phyloP scores from a whole-genome alignment of 1,284 basidiomycete genomes.

The Tylopilus sp. region DNA sequence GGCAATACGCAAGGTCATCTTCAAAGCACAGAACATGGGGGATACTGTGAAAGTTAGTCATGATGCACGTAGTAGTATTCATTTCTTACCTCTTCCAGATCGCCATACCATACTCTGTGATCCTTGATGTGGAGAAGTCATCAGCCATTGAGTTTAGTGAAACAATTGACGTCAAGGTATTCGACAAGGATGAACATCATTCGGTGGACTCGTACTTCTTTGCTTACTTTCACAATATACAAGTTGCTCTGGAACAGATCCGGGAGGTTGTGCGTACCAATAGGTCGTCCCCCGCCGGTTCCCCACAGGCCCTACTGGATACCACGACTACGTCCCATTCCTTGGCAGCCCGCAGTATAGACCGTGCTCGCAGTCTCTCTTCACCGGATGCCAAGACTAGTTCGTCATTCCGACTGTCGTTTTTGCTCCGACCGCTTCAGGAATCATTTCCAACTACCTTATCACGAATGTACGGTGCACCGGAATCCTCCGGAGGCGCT shows the following conservation, averaged over 20 bases:
- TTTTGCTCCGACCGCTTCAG: constrained; percentile 61
- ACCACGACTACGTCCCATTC: constrained; percentile 53
- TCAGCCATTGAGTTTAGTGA: constrained; percentile 91
- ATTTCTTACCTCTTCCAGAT: constrained; percentile 51
- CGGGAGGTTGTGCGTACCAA: constrained; percentile 65
- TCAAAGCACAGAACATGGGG: constrained; percentile 93
- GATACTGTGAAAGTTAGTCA: constrained; percentile 81
- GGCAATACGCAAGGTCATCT: constrained; percentile 85
- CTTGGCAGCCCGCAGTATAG: constrained; percentile 28
- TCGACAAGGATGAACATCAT: constrained; percentile 76
- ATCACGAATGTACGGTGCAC: constrained; percentile 29
- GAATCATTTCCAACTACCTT: constrained; percentile 43
- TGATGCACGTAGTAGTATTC: not conserved
- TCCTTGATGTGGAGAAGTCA: constrained; percentile 86
- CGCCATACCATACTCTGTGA: constrained; percentile 87
- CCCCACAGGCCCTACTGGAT: constrained; percentile 55
- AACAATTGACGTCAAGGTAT: constrained; percentile 88
- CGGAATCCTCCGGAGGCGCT: constrained; percentile 36
- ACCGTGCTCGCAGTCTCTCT: constrained; percentile 40
- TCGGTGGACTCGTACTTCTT: constrained; percentile 90
- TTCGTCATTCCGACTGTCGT: constrained; percentile 59
- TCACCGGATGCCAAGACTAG: constrained; percentile 28
- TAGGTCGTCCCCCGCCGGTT: constrained; percentile 41
- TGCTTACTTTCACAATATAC: constrained; percentile 84
- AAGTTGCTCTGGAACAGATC: constrained; percentile 73